Conservation (phyloP, 495 filamentous ascomycete species). For the Staphylotrichum longicolle region DNA sequence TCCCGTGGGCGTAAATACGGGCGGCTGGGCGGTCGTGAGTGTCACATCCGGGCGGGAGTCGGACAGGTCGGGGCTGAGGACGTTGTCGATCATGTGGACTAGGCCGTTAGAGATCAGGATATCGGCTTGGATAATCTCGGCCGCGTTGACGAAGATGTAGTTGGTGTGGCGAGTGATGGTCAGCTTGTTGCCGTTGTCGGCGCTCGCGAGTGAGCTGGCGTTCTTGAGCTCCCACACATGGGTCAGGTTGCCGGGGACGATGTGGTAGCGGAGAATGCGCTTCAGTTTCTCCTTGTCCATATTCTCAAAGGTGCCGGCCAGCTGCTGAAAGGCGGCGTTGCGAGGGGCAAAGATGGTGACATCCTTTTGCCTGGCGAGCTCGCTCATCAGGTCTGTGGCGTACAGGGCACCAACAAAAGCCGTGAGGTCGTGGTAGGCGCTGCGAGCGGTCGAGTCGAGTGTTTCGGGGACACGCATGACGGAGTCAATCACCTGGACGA, state of each 20-base stretch:
- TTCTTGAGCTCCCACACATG: conserved; percentile 42
- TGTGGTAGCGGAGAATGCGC: conserved; percentile 32
- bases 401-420: conserved; percentile 39
- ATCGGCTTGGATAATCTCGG: conserved; percentile 51
- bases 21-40: conserved; percentile 18
- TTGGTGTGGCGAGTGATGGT: conserved; percentile 25
- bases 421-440: conserved; percentile 31
- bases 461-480: conserved; percentile 31
- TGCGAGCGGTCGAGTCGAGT: conserved; percentile 26
- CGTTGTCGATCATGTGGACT: conserved; percentile 57
- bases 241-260: conserved; percentile 42
- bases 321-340: conserved; percentile 51
- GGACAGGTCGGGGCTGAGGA: conserved; percentile 22
- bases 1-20: conserved; percentile 19
- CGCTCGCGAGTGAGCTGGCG: conserved; percentile 33
- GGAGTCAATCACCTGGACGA: conserved; percentile 34
- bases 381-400: conserved; percentile 32
- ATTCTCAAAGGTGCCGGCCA: conserved; percentile 37
- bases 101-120: conserved; percentile 52
- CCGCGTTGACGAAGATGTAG: conserved; percentile 45
- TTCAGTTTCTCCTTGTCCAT: conserved; percentile 18
- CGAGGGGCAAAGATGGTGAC: conserved; percentile 43
- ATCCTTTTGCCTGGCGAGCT: conserved; percentile 23
- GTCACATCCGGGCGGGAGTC: conserved; percentile 20
- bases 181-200: conserved; percentile 38